These are phyloP conservation scores for Lepiota venenata DNA, from an alignment of 768 basidiomycete genomes.

Conservation along the genomic window DNA sequence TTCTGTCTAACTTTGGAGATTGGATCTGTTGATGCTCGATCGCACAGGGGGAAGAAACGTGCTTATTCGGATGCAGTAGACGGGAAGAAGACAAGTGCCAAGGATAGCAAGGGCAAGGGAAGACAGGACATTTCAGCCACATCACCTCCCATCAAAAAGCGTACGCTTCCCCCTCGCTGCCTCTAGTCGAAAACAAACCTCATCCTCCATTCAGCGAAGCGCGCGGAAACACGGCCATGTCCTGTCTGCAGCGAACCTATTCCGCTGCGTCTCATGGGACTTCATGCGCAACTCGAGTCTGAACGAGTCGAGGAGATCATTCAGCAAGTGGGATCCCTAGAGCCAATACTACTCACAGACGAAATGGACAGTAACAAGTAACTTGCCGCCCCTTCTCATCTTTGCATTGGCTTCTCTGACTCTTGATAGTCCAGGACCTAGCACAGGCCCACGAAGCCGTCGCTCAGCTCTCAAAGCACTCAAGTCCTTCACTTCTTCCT, in stretches of 20 bases:
- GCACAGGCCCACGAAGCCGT: conserved; percentile 29
- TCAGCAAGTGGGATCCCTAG: conserved; percentile 56
- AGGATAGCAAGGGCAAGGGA: conserved; percentile 5
- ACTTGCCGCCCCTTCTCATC: conserved; percentile 18
- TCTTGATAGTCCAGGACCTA: conserved; percentile 26
- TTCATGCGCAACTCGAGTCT: conserved; percentile 62
- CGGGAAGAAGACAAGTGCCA: conserved; percentile 1
- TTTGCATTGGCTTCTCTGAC: not conserved
- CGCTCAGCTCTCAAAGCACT: conserved; percentile 38
- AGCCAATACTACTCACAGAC: conserved; percentile 41
- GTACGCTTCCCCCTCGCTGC: not conserved
- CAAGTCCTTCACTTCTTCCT: conserved; percentile 27
- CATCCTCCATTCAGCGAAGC: conserved; percentile 43
- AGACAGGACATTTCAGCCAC: not conserved
- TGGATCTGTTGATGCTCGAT: not conserved
- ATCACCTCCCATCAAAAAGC: conserved; percentile 6
- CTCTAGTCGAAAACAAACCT: not conserved
- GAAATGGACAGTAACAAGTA: conserved; percentile 51
- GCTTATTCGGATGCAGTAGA: not conserved
- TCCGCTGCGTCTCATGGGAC: conserved; percentile 65
- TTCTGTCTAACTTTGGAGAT: not conserved
- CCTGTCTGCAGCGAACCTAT: conserved; percentile 74
- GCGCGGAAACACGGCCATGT: conserved; percentile 72
- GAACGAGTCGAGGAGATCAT: conserved; percentile 70
- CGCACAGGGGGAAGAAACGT: conserved; percentile 8